These are phyloP conservation scores for Paecilomyces dactylethromorphus DNA, from an alignment of 2,329 filamentous ascomycete species.

Conservation along the genomic window DNA sequence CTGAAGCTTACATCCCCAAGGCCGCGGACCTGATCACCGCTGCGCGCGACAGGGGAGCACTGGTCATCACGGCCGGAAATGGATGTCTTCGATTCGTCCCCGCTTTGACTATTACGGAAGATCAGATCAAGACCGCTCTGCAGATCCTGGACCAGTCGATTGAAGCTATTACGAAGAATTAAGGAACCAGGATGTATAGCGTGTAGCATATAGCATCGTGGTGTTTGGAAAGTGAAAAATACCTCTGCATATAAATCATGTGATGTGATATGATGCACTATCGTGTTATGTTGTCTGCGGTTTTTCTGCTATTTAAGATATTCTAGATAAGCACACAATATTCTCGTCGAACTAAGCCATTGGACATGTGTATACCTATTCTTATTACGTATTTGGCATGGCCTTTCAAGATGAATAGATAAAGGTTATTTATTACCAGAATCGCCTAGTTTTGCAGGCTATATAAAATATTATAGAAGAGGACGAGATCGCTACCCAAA, in stretches of 20 bases:
- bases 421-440: no score
- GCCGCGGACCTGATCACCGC: slow-evolving; percentile 64
- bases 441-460: no score
- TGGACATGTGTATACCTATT: no score
- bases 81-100: slow-evolving; percentile 93
- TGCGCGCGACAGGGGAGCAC: slow-evolving; percentile 75
- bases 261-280: background rate
- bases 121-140: slow-evolving; percentile 73
- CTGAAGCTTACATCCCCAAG: slow-evolving; percentile 53
- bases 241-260: background rate
- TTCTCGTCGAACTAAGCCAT: no score
- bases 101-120: slow-evolving; percentile 70
- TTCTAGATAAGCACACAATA: no score
- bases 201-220: background rate
- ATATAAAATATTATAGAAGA: no score
- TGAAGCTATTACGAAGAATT: slow-evolving; percentile 39
- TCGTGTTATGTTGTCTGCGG: background rate
- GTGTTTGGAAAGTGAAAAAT: background rate
- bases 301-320: background rate
- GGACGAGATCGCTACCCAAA: no score
- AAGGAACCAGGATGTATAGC: background rate
- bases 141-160: slow-evolving; percentile 66
- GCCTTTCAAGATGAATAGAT: no score
- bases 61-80: slow-evolving; percentile 87
- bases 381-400: no score